phyloP scores from a whole-genome alignment of 2,329 filamentous ascomycete genomes.

The Trematosphaeria pertusa region DNA sequence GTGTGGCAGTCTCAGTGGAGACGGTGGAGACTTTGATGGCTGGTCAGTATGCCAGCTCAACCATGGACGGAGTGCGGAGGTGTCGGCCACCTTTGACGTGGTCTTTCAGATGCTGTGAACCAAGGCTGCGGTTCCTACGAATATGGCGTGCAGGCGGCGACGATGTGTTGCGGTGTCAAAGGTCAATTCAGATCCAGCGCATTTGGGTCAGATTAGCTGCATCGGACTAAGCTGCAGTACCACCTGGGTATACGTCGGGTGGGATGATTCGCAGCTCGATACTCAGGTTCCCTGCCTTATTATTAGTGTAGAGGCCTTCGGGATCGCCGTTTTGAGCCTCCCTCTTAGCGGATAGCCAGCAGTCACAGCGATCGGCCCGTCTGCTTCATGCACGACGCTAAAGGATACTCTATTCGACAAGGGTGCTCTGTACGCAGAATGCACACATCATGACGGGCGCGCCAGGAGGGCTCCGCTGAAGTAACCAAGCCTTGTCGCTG shows the following conservation, averaged over 20 bases:
- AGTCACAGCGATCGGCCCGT: too few relatives aligned
- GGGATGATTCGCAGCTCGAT: not conserved
- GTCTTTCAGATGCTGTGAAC: not conserved
- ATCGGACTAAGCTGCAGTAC: constrained; percentile 1
- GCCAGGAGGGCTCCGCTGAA: too few relatives aligned
- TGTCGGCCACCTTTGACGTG: constrained; percentile 2
- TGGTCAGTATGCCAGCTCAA: constrained; percentile 2
- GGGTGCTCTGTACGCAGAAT: too few relatives aligned
- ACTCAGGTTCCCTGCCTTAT: too few relatives aligned
- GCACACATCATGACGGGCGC: too few relatives aligned
- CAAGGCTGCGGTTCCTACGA: too few relatives aligned
- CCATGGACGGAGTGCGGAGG: constrained; percentile 11
- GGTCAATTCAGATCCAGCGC: not conserved
- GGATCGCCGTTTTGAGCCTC: too few relatives aligned
- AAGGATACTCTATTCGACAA: too few relatives aligned
- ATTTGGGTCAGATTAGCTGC: constrained; percentile 7
- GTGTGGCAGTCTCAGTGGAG: constrained; percentile 3
- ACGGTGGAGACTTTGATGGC: not conserved
- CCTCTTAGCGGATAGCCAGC: too few relatives aligned
- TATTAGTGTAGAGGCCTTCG: too few relatives aligned
- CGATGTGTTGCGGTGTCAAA: not conserved
- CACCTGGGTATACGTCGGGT: not conserved
- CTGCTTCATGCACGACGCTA: too few relatives aligned
- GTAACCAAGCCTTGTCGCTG: too few relatives aligned
- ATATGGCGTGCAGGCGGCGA: not conserved